A percentile compares a stretch with the other conserved stretches of the same genome.
These are phyloP conservation scores for Schwanniomyces vanrijiae DNA, from an alignment of 805 yeast genomes.

Conservation along the genomic window DNA sequence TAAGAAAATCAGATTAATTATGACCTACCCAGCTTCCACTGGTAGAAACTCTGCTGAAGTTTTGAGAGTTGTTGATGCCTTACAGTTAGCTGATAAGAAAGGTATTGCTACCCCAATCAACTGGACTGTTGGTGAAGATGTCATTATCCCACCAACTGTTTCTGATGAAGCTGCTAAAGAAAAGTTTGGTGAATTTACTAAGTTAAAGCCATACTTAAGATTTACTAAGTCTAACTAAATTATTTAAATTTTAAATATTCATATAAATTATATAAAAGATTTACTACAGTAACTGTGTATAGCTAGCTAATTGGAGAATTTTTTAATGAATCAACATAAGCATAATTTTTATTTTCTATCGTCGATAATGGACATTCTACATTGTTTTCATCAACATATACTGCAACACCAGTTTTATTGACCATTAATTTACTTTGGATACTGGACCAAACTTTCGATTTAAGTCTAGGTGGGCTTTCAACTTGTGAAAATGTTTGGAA, in stretches of 20 bases:
- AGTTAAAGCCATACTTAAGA: constrained; percentile 64
- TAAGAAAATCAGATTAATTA: constrained; percentile 59
- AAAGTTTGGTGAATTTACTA: constrained; percentile 60
- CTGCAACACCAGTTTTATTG: constrained; percentile 27
- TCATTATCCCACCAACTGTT: constrained; percentile 67
- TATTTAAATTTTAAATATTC: not conserved
- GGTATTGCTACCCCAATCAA: constrained; percentile 69
- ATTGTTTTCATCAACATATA: constrained; percentile 19
- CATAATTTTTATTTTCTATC: constrained; percentile 3
- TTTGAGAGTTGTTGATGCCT: constrained; percentile 66
- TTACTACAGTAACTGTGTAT: not conserved
- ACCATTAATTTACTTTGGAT: constrained; percentile 29
- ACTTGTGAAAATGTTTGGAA: constrained; percentile 28
- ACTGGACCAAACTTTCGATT: constrained; percentile 34
- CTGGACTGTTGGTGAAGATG: constrained; percentile 76
- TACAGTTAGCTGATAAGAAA: constrained; percentile 62
- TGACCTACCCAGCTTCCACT: constrained; percentile 71
- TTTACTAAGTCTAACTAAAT: constrained; percentile 36
- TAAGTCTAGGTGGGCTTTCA: constrained; percentile 23
- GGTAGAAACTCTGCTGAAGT: constrained; percentile 79
- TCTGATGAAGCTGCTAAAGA: constrained; percentile 59
- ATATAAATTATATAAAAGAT: not conserved
- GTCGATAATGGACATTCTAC: constrained; percentile 15
- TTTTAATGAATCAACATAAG: constrained; percentile 2
- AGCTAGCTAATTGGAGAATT: constrained; percentile 3